Conservation (phyloP, 208 protist species). For the Crithidia acanthocephali region DNA sequence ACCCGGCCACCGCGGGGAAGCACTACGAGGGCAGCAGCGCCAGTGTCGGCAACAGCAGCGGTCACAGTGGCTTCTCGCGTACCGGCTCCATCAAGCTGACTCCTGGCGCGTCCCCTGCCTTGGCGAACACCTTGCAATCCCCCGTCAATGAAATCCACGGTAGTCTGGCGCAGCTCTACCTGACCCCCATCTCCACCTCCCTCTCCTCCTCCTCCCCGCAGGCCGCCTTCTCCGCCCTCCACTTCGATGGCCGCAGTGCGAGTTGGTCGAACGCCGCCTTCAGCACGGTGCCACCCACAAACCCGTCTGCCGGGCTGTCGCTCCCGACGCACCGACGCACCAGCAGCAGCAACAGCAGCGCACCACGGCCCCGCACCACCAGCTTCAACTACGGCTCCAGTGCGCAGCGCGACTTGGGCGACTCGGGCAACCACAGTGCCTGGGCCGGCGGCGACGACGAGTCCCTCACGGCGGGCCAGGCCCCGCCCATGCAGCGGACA, state of each 20-base stretch:
- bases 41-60: background rate
- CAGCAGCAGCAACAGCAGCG: conserved; percentile 3
- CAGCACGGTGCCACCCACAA: background rate
- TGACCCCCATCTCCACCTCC: conserved; percentile 27
- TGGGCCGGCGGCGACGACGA: background rate
- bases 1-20: background rate
- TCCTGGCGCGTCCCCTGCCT: background rate
- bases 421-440: conserved; percentile 1
- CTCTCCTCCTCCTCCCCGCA: conserved; percentile 11
- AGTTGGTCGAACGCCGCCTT: conserved; percentile 19
- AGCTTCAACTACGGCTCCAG: conserved; percentile 3
- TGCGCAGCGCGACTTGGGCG: background rate
- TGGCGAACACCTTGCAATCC: background rate
- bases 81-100: conserved; percentile 6
- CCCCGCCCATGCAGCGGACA: background rate
- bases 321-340: conserved; percentile 1
- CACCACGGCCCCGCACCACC: background rate
- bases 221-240: conserved; percentile 14
- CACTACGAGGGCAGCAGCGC: conserved; percentile 8
- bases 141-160: conserved; percentile 16
- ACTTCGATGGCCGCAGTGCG: conserved; percentile 23
- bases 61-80: background rate
- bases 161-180: conserved; percentile 27
- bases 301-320: background rate
- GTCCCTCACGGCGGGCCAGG: background rate